phyloP scores from a whole-genome alignment of 2,329 filamentous ascomycete species.

The Sporothrix brasiliensis region DNA sequence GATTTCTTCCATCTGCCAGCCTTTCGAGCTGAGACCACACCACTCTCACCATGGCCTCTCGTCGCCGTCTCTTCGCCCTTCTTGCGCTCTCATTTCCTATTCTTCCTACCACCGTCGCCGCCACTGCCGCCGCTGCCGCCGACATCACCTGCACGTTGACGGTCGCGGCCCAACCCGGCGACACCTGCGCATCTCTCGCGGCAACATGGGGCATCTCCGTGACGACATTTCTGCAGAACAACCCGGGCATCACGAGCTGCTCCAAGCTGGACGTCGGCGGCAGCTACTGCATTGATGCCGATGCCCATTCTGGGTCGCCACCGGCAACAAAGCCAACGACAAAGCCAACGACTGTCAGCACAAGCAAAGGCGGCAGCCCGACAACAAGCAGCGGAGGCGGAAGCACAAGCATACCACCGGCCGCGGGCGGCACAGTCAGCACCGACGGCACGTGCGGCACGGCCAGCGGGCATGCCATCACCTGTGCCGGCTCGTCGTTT shows the following conservation, averaged over 20 bases:
- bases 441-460: constrained; percentile 33
- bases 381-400: neutral
- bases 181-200: constrained; percentile 31
- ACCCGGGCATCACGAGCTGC: constrained; percentile 31
- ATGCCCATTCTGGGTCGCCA: neutral
- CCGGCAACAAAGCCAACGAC: neutral
- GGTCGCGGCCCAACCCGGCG: constrained; percentile 29
- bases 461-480: constrained; percentile 31
- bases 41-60: neutral
- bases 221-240: constrained; percentile 31
- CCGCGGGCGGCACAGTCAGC: constrained; percentile 9
- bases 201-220: constrained; percentile 31
- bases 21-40: too few species aligned
- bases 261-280: constrained; percentile 16
- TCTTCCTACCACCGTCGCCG: neutral
- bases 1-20: too few species aligned
- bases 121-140: too few species aligned
- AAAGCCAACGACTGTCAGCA: neutral
- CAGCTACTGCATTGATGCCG: constrained; percentile 30
- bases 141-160: constrained; percentile 25
- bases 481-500: constrained; percentile 37
- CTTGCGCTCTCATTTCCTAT: neutral
- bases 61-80: neutral
- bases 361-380: neutral
- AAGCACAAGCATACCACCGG: neutral